phyloP scores from a whole-genome alignment of 1,284 basidiomycete species.

The Microbotryum lychnidis-dioicae region DNA sequence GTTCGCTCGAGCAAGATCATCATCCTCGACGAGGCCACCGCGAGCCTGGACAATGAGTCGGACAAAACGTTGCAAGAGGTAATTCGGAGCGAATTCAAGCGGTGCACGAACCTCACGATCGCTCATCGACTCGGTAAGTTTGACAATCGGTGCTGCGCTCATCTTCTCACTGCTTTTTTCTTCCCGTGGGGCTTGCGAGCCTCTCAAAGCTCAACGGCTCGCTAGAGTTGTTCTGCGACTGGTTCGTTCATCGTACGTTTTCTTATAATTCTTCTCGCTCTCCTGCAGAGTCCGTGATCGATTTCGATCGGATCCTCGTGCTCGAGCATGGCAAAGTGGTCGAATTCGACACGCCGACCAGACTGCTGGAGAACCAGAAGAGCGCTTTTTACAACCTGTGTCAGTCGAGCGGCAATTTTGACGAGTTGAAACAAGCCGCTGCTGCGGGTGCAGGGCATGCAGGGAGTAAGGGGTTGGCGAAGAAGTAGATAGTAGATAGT shows the following conservation, averaged over 20 bases:
- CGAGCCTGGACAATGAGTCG: slow-evolving; percentile 26
- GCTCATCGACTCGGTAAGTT: slow-evolving; percentile 28
- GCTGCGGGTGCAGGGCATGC: neutral
- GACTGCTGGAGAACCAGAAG: slow-evolving; percentile 14
- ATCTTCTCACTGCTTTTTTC: neutral
- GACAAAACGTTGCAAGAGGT: slow-evolving; percentile 24
- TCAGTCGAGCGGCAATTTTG: slow-evolving; percentile 21
- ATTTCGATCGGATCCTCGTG: slow-evolving; percentile 28
- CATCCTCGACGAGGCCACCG: slow-evolving; percentile 29
- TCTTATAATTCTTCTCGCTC: no score
- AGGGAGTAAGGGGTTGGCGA: neutral
- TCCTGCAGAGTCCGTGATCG: slow-evolving; percentile 24
- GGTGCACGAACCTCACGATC: slow-evolving; percentile 25
- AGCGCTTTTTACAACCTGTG: slow-evolving; percentile 13
- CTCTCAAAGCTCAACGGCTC: neutral
- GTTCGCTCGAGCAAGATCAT: slow-evolving; percentile 29
- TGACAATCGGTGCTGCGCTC: neutral
- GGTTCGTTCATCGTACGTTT: neutral
- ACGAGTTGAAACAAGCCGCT: slow-evolving; percentile 12
- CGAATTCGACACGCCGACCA: slow-evolving; percentile 25
- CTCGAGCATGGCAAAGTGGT: slow-evolving; percentile 15
- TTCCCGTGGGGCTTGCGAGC: neutral
- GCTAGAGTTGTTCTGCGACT: neutral
- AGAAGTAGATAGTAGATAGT: no score
- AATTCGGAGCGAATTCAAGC: slow-evolving; percentile 28